Percentiles rank a stretch among this genome's conserved stretches.
These are phyloP conservation scores for Eucalyptus decipiens DNA, from an alignment of 345 rosid species.

Conservation along the genomic window DNA sequence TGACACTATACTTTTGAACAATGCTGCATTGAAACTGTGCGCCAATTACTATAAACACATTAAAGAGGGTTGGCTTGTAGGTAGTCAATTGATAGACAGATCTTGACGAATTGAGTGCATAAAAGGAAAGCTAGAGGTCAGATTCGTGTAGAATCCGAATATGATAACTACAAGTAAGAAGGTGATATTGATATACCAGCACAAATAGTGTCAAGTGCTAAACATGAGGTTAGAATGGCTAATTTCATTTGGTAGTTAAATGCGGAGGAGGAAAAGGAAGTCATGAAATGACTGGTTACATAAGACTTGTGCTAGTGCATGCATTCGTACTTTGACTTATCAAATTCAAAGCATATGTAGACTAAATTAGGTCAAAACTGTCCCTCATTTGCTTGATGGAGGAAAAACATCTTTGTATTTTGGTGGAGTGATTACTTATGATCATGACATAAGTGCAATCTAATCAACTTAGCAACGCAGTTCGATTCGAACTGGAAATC, in stretches of 20 bases:
- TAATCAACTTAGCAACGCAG: too few species aligned
- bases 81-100: slow-evolving; percentile 62
- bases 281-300: background rate
- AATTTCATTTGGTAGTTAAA: background rate
- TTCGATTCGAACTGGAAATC: too few species aligned
- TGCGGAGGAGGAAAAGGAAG: too few species aligned
- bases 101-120: slow-evolving; percentile 66
- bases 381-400: too few species aligned
- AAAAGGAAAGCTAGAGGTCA: slow-evolving; percentile 16
- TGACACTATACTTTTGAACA: too few species aligned
- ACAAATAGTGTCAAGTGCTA: background rate
- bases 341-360: too few species aligned
- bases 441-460: too few species aligned
- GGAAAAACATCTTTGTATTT: too few species aligned
- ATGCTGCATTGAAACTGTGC: slow-evolving; percentile 51
- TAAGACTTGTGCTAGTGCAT: too few species aligned
- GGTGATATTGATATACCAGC: background rate
- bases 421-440: too few species aligned
- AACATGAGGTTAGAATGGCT: fast-evolving
- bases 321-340: too few species aligned
- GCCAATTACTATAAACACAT: slow-evolving; percentile 30
- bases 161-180: background rate
- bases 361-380: too few species aligned
- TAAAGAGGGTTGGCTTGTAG: slow-evolving; percentile 61
- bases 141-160: fast-evolving